Conservation (phyloP, 176 grass and related monocot species). For the Puya raimondii region DNA sequence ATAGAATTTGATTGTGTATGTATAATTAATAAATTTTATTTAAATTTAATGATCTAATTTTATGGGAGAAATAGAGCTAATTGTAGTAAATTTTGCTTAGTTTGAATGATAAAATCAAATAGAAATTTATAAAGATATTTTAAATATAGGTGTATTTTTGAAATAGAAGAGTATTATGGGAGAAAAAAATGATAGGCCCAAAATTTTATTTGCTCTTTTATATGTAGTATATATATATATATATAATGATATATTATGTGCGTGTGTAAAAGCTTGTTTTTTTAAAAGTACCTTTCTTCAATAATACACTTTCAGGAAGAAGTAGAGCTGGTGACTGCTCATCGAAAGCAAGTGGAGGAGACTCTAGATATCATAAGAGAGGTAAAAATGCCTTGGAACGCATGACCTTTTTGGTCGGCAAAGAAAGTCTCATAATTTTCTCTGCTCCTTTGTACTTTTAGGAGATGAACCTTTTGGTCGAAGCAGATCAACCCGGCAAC, state of each 20-base stretch:
- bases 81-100: background rate
- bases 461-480: conserved; percentile 79
- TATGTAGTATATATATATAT: no score
- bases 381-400: conserved; percentile 19
- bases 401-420: background rate
- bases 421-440: conserved; percentile 4
- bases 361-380: conserved; percentile 78
- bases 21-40: no score
- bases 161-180: no score
- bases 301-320: conserved; percentile 56
- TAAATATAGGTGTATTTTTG: no score
- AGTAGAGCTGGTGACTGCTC: conserved; percentile 75
- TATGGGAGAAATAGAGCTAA: no score
- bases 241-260: no score
- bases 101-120: background rate
- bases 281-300: conserved; percentile 6
- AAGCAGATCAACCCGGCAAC: conserved; percentile 77
- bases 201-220: no score
- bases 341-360: conserved; percentile 88
- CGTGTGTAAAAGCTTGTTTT: background rate
- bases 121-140: no score
- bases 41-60: no score
- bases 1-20: no score
- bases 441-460: conserved; percentile 25
- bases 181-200: no score